phyloP scores from a whole-genome alignment of 805 yeast species.

The Candida methanosorbosa region DNA sequence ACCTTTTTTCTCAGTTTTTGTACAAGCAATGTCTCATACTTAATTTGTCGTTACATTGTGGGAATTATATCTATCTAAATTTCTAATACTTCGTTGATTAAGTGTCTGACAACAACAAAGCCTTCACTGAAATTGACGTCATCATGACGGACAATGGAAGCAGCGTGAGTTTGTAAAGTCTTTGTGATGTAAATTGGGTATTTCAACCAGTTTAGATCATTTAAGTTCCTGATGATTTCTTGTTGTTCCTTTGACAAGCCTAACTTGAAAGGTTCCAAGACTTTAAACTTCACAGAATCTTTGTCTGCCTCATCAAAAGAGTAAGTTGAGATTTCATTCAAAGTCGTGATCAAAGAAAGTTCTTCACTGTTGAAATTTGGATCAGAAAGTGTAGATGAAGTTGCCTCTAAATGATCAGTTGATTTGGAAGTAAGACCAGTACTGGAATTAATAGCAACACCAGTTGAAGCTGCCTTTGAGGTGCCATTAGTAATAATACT shows the following conservation, averaged over 20 bases:
- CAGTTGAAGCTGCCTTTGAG: no score
- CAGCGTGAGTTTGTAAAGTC: conserved; percentile 70
- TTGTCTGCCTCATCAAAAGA: conserved; percentile 4
- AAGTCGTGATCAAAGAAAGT: conserved; percentile 3
- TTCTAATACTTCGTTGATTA: no score
- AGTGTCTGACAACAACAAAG: conserved; percentile 54
- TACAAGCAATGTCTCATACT: no score
- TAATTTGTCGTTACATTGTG: no score
- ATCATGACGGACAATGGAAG: conserved; percentile 61
- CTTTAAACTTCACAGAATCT: conserved; percentile 1
- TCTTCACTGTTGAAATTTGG: no score
- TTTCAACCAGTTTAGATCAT: conserved; percentile 57
- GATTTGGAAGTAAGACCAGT: neutral
- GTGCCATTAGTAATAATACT: conserved; percentile 4
- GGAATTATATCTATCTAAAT: no score
- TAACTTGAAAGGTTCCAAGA: conserved; percentile 22
- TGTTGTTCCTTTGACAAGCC: conserved; percentile 35
- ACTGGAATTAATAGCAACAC: no score
- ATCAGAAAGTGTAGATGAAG: no score
- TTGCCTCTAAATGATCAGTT: no score
- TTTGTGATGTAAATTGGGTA: conserved; percentile 60
- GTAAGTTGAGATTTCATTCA: conserved; percentile 8
- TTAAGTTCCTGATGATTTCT: conserved; percentile 47
- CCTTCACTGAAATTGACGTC: conserved; percentile 61
- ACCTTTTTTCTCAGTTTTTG: no score